Evolutionary conservation across 2,329 filamentous ascomycete species (phyloP).

Genomic region (Ceratocystis cacaofunesta): DNA sequence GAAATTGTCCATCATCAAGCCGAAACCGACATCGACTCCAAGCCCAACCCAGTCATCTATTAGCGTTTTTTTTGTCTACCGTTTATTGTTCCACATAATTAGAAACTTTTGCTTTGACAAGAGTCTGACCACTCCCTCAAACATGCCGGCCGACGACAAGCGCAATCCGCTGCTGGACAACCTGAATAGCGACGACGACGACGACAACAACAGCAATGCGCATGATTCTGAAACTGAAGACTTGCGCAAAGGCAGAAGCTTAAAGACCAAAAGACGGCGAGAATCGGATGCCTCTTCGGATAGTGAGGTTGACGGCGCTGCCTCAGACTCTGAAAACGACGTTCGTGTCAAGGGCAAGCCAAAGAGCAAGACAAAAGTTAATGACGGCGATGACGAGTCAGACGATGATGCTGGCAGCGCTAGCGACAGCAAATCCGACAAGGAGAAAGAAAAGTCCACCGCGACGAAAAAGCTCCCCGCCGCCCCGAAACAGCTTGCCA

Average conservation of each 20-base stretch:
- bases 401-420: conserved; percentile 29
- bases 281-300: conserved; percentile 25
- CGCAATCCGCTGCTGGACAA: conserved; percentile 16
- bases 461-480: conserved; percentile 12
- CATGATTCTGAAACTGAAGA: conserved; percentile 56
- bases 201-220: conserved; percentile 26
- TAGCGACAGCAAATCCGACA: conserved; percentile 37
- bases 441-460: conserved; percentile 23
- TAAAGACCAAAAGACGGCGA: conserved; percentile 49
- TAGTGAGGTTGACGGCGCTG: no score
- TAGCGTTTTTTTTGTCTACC: background rate
- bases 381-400: conserved; percentile 20
- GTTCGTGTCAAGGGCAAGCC: conserved; percentile 18
- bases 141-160: conserved; percentile 20
- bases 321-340: conserved; percentile 24
- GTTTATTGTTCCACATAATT: background rate
- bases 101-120: background rate
- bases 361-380: conserved; percentile 24
- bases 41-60: background rate
- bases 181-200: conserved; percentile 37
- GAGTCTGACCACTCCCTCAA: background rate
- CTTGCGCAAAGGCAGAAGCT: conserved; percentile 47
- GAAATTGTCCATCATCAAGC: background rate
- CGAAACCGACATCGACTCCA: background rate
- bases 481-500: conserved; percentile 30